Conservation (phyloP, 768 basidiomycete genomes). For the Boletales sp. region DNA sequence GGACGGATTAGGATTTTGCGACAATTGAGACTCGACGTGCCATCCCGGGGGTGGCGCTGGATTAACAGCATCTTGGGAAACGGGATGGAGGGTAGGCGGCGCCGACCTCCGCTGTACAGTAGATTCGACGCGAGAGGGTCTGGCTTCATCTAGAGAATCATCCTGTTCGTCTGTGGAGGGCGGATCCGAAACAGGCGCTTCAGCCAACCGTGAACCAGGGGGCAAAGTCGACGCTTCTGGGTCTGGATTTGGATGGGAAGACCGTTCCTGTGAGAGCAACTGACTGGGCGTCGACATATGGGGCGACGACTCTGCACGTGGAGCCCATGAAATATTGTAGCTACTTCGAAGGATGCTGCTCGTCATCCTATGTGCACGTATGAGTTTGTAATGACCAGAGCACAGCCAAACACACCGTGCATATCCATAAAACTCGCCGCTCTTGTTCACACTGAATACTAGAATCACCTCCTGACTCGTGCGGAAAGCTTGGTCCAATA, state of each 20-base stretch:
- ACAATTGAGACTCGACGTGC: constrained; percentile 27
- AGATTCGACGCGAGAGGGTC: neutral
- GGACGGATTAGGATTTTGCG: too few relatives aligned
- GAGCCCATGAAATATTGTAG: constrained; percentile 35
- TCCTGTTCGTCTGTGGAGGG: constrained; percentile 5
- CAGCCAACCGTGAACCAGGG: constrained; percentile 36
- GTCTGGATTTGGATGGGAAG: too few relatives aligned
- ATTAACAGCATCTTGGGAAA: constrained; percentile 30
- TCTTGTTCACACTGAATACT: constrained; percentile 91
- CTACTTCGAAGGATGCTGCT: constrained; percentile 56
- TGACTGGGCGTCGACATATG: too few relatives aligned
- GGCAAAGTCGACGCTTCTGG: constrained; percentile 25
- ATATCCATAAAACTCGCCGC: constrained; percentile 93
- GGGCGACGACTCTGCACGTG: too few relatives aligned
- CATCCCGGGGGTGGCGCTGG: constrained; percentile 16
- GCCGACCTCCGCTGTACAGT: constrained; percentile 35
- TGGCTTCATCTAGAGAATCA: neutral
- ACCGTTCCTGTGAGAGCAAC: too few relatives aligned
- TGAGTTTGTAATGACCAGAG: constrained; percentile 1
- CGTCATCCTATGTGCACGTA: constrained; percentile 47
- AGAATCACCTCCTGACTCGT: constrained; percentile 85
- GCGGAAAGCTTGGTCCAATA: constrained; percentile 91
- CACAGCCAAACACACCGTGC: constrained; percentile 53
- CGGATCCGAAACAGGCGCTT: constrained; percentile 37
- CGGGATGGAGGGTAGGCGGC: constrained; percentile 48